Evolutionary conservation across 495 filamentous ascomycete species (phyloP), one percentile per base, ranked within the genome.

Genomic region (Tuber umbilicatum): DNA sequence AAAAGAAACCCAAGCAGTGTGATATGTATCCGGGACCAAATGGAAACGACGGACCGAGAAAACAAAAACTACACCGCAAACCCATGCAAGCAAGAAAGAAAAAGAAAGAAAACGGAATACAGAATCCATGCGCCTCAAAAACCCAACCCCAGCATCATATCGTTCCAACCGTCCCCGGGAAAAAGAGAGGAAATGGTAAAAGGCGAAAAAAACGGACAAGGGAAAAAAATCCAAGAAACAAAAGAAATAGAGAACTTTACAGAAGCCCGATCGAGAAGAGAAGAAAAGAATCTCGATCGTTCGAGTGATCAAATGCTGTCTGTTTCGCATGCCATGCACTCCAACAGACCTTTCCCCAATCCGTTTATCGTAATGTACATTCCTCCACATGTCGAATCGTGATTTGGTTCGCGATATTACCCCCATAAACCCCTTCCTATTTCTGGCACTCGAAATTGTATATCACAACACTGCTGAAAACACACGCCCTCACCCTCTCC

Each of bases 71-170:
- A 75, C 77, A 79, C 77, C 76, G 72, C 69, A 71, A 74, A 75
- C 73, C 75, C 76, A 79, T 79, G 77, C 77, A 79, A 64, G 55
- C 55, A 78, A 68, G 70, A 81, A 64, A 78, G 72, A 74, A 68
- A 73, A 74, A 70, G 69, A 79, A 77, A 74, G 43, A 71, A 77
- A 73, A 71, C 80, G 73, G 39, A 70, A 70, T 69, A 69, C 67
- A 79, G 74, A 80, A 73, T 74, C 80, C 79, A 81, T 81, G 80
- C 80, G 80, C 80, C 80, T 81, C 74, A 79, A 67, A 78, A 81
- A 81, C 79, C 80, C 72, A 81, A 71, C 79, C 80, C 73, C 74
- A 81, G 80, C 80, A 78, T 81, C 75, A 80, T 74, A 64, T 79
- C 79, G n/a, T 80, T 80, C 75, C 73, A 71, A 71, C 78, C 72